Conservation (phyloP, 441 rosid genomes). For the Iberis amara region DNA sequence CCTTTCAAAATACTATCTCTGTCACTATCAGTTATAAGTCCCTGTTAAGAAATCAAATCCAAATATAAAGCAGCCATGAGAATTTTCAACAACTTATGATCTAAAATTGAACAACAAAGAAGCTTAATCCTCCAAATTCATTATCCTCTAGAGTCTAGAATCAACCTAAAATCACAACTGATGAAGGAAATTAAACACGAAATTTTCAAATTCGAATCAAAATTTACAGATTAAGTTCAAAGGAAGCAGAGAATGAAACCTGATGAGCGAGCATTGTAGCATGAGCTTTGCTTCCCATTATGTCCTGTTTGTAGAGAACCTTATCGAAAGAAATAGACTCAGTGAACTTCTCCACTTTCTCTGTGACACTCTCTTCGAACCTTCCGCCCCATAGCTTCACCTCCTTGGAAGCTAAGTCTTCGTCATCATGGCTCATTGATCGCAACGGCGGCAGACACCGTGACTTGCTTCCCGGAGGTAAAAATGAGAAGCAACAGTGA, state of each 20-base stretch:
- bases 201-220: not conserved
- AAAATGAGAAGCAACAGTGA: constrained; percentile 18
- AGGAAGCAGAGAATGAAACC: constrained; percentile 32
- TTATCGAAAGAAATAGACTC: constrained; percentile 90
- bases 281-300: constrained; percentile 88
- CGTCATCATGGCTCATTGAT: constrained; percentile 42
- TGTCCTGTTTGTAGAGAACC: constrained; percentile 76
- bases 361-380: constrained; percentile 80
- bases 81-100: too few relatives aligned
- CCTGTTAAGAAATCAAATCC: constrained; percentile 33
- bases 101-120: not conserved
- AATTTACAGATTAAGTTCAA: not conserved
- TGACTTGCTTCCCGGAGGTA: constrained; percentile 24
- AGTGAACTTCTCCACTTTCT: constrained; percentile 79
- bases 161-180: too few relatives aligned
- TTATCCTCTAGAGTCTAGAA: too few relatives aligned
- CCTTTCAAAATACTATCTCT: constrained; percentile 57
- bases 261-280: constrained; percentile 89
- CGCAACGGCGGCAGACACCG: constrained; percentile 32
- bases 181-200: not conserved
- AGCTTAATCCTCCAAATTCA: not conserved
- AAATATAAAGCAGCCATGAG: too few relatives aligned
- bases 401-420: constrained; percentile 46
- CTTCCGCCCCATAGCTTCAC: constrained; percentile 93
- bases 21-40: constrained; percentile 49